Evolutionary conservation across 768 basidiomycete species (phyloP).

Genomic region (Russula vinacea): DNA sequence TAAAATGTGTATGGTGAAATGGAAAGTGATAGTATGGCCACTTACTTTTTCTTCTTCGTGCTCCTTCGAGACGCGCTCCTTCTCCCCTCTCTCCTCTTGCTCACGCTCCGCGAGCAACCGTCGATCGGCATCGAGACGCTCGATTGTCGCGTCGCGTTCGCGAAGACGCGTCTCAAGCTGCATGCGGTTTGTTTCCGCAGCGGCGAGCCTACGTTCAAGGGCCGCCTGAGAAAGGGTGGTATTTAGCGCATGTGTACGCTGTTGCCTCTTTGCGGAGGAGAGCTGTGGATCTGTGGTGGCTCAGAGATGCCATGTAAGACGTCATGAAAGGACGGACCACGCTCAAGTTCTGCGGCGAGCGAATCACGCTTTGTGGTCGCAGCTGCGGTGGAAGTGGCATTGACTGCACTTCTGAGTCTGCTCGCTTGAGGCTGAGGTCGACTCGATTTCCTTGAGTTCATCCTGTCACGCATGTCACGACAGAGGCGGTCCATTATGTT

Average conservation of each 20-base stretch:
- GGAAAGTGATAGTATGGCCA: neutral
- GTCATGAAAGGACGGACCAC: constrained; percentile 41
- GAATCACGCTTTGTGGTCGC: constrained; percentile 59
- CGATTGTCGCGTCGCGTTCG: constrained; percentile 60
- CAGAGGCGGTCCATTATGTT: neutral
- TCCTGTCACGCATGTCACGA: neutral
- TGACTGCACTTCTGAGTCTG: constrained; percentile 5
- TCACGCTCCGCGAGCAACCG: constrained; percentile 68
- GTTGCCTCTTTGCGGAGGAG: constrained; percentile 64
- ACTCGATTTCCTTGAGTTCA: constrained; percentile 8
- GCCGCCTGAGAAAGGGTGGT: constrained; percentile 59
- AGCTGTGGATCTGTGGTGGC: constrained; percentile 54
- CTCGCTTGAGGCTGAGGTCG: constrained; percentile 11
- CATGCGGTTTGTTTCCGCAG: constrained; percentile 56
- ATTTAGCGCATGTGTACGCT: constrained; percentile 59
- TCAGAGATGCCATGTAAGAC: neutral
- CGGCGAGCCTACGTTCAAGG: constrained; percentile 64
- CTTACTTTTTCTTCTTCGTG: constrained; percentile 60
- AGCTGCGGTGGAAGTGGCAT: constrained; percentile 27
- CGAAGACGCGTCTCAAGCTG: constrained; percentile 67
- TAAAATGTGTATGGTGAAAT: neutral
- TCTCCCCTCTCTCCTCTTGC: constrained; percentile 63
- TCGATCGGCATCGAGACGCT: constrained; percentile 66
- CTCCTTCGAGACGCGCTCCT: constrained; percentile 52
- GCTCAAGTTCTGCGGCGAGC: constrained; percentile 62